Evolutionary conservation across 2,329 filamentous ascomycete genomes (phyloP).

Genomic region (Xylariaceae sp.): DNA sequence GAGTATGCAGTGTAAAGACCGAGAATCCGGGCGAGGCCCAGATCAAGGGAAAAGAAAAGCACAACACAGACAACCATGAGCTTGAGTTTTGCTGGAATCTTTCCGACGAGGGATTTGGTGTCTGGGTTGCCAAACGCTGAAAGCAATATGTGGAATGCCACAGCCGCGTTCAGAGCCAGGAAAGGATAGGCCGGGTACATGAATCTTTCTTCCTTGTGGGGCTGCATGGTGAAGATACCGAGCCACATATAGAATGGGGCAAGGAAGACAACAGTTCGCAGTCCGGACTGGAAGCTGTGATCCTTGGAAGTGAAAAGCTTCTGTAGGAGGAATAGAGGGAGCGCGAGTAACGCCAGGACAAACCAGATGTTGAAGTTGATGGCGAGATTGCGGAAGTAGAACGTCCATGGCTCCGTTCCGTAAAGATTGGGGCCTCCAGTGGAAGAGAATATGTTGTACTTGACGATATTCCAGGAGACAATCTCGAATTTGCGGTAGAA

Average conservation of each 20-base stretch:
- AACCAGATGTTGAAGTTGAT: slow-evolving; percentile 98
- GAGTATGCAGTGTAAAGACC: slow-evolving; percentile 78
- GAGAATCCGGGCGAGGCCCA: slow-evolving; percentile 66
- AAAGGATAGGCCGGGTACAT: slow-evolving; percentile 97
- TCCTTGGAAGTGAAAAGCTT: slow-evolving; percentile 58
- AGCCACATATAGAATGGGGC: slow-evolving; percentile 94
- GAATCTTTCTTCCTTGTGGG: slow-evolving; percentile 97
- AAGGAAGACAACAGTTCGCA: slow-evolving; percentile 73
- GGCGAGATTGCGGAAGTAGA: slow-evolving; percentile 84
- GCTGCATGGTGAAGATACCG: slow-evolving; percentile 81
- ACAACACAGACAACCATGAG: slow-evolving; percentile 55
- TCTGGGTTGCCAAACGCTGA: slow-evolving; percentile 67
- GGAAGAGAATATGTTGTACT: slow-evolving; percentile 88
- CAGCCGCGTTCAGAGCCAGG: slow-evolving; percentile 79
- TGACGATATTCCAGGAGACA: slow-evolving; percentile 87
- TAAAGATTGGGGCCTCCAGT: slow-evolving; percentile 85
- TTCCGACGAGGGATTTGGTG: slow-evolving; percentile 60
- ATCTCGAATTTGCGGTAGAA: slow-evolving; percentile 77
- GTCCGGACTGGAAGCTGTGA: slow-evolving; percentile 60
- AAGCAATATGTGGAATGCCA: slow-evolving; percentile 76
- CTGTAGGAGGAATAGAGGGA: slow-evolving; percentile 72
- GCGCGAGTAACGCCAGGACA: slow-evolving; percentile 64
- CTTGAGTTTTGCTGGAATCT: slow-evolving; percentile 71
- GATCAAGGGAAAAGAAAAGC: slow-evolving; percentile 58
- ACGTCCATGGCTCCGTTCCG: slow-evolving; percentile 93